phyloP scores from a whole-genome alignment of 176 grass and related monocot genomes.

The Calamus simplicifolius region DNA sequence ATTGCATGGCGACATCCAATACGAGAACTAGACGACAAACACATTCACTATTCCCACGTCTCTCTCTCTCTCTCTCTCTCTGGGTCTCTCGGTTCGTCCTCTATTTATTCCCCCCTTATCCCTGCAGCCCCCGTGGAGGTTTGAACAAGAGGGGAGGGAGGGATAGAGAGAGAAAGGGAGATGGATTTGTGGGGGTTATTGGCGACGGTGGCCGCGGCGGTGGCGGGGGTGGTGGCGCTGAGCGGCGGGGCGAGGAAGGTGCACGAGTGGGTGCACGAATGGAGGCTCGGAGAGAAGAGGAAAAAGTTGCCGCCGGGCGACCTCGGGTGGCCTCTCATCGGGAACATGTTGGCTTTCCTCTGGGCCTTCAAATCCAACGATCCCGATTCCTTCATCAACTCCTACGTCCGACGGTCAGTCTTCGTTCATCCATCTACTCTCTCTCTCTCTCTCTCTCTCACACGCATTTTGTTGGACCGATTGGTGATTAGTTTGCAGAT shows the following conservation, averaged over 20 bases:
- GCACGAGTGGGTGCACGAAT: conserved; percentile 42
- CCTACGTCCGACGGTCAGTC: conserved; percentile 47
- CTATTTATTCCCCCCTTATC: too few species aligned
- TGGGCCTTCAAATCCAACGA: conserved; percentile 63
- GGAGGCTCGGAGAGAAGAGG: conserved; percentile 23
- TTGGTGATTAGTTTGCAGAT: too few species aligned
- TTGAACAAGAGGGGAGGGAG: too few species aligned
- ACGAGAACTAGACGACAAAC: too few species aligned
- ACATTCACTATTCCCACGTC: too few species aligned
- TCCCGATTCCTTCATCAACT: conserved; percentile 74
- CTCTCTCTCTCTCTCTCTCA: background rate
- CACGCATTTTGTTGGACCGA: too few species aligned
- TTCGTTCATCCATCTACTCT: background rate
- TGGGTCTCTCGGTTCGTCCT: too few species aligned
- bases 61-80: too few species aligned
- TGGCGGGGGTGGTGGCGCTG: background rate
- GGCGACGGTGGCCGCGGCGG: background rate
- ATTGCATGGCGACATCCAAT: too few species aligned
- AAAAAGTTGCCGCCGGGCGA: conserved; percentile 60
- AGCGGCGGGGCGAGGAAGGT: conserved; percentile 10
- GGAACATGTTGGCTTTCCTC: conserved; percentile 84
- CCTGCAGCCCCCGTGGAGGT: too few species aligned
- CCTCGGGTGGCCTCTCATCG: conserved; percentile 79
- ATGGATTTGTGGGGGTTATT: background rate
- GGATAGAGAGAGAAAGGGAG: too few species aligned